phyloP scores from a whole-genome alignment of 2,329 filamentous ascomycete genomes.

The Fusarium sp. region DNA sequence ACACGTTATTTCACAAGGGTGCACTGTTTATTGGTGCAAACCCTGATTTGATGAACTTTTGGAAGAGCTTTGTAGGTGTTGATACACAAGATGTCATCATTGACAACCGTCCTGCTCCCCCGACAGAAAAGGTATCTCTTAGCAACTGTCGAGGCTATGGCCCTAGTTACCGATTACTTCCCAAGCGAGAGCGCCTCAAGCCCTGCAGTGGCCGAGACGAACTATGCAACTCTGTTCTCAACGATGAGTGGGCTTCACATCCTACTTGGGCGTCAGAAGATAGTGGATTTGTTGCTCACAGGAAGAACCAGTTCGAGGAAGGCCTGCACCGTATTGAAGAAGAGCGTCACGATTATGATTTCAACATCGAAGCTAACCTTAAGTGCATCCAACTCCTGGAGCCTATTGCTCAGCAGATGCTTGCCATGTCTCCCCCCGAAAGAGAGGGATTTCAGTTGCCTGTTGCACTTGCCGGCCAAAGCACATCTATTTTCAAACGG shows the following conservation, averaged over 20 bases:
- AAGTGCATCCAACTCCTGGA: slow-evolving; percentile 97
- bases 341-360: slow-evolving; percentile 98
- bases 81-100: slow-evolving; percentile 82
- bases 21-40: slow-evolving; percentile 89
- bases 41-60: slow-evolving; percentile 88
- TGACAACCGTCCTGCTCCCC: slow-evolving; percentile 81
- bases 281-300: slow-evolving; percentile 95
- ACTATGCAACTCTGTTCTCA: slow-evolving; percentile 91
- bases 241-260: slow-evolving; percentile 98
- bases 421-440: slow-evolving; percentile 81
- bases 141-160: slow-evolving; percentile 97
- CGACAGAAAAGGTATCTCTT: slow-evolving; percentile 86
- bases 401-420: slow-evolving; percentile 90
- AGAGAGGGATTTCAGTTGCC: slow-evolving; percentile 83
- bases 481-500: slow-evolving; percentile 95
- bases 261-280: slow-evolving; percentile 99
- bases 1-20: slow-evolving; percentile 85
- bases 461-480: slow-evolving; percentile 87
- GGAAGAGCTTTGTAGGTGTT: slow-evolving; percentile 85
- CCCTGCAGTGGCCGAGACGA: slow-evolving; percentile 94
- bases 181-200: slow-evolving; percentile 90
- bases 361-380: slow-evolving; percentile 94
- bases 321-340: slow-evolving; percentile 96
- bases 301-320: slow-evolving; percentile 96
- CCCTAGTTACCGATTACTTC: slow-evolving; percentile 92